Evolutionary conservation across 2,329 filamentous ascomycete species (phyloP), one percentile per base, ranked within the genome.

Genomic region (Diaporthe longicolla): DNA sequence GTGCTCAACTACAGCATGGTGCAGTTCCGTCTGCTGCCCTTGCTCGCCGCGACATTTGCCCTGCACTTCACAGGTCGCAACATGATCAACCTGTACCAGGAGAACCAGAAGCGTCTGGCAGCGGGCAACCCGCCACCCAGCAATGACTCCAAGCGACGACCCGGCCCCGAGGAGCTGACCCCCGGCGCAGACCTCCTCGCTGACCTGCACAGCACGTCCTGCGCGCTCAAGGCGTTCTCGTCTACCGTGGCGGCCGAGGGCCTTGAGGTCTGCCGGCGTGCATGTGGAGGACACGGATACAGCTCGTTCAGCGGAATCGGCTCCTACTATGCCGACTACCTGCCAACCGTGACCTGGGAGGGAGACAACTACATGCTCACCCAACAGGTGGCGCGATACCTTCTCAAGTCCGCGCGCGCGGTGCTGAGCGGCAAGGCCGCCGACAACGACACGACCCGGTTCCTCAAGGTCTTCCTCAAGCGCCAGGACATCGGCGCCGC

Each of bases 331-430:
- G 88, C 93, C 37, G 93, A 95, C 81, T 94, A 95, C 80, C 86
- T 95, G 1, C 93, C 93, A n/a, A 85, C 83, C 4, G 84, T 86
- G 5, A 94, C 92, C 13, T 94, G 92, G 91, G 93, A 95, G 81
- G 93, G 93, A 58, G 93, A 94, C 84, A 94, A 94, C 85, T 95
- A 93, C 85, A 94, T 95, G 93, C 86, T 95, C 74, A 94, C 92
- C 13, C 93, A 95, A 82, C 93, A 95, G 84, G 93, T 95, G 3
- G 92, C 92, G 3, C 89, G 93, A 73, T 95, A 95, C 79, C 89
- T 95, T 59, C 88, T 95, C 77, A 95, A 95, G 87, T 91, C 93
- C 4, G 93, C 93, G 0, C 91, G 93, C 55, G 87, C 89, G 1
- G 93, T 95, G 0, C 84, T 94, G n/a, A 85, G 88, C 19, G 91